Evolutionary conservation across 2,329 filamentous ascomycete genomes (phyloP).

Genomic region (Emergomyces orientalis): DNA sequence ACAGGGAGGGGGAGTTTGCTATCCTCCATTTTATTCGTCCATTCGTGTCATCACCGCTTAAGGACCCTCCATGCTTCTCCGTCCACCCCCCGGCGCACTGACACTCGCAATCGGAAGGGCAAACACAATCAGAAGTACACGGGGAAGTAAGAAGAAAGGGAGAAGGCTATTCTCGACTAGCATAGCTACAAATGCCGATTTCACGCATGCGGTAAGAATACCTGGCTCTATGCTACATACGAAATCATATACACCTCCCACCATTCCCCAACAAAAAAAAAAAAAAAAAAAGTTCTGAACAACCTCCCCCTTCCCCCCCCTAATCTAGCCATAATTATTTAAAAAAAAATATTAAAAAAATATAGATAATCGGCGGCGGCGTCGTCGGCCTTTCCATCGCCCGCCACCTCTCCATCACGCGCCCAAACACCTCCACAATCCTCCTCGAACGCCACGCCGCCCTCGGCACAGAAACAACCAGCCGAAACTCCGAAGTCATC

Average conservation of each 20-base stretch:
- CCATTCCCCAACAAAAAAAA: background rate
- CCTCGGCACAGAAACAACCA: constrained; percentile 77
- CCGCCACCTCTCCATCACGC: constrained; percentile 54
- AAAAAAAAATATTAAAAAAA: background rate
- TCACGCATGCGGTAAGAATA: constrained; percentile 51
- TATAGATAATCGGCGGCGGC: constrained; percentile 56
- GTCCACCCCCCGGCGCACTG: background rate
- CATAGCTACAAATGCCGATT: constrained; percentile 42
- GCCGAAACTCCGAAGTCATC: constrained; percentile 90
- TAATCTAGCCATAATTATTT: background rate
- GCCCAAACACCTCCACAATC: constrained; percentile 55
- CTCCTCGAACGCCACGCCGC: constrained; percentile 69
- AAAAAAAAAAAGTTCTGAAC: no score
- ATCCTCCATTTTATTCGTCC: no score
- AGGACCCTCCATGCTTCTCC: background rate
- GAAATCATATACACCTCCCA: no score
- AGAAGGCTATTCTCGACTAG: constrained; percentile 37
- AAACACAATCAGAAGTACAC: background rate
- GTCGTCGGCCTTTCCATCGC: constrained; percentile 75
- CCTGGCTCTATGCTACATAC: no score
- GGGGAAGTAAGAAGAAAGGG: background rate
- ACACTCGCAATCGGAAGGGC: background rate
- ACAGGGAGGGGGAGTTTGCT: no score
- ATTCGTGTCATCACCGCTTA: no score
- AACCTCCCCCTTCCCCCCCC: no score